Base-by-base conservation (phyloP, 202 grass and related monocot species). In the Panicum hallii region DNA sequence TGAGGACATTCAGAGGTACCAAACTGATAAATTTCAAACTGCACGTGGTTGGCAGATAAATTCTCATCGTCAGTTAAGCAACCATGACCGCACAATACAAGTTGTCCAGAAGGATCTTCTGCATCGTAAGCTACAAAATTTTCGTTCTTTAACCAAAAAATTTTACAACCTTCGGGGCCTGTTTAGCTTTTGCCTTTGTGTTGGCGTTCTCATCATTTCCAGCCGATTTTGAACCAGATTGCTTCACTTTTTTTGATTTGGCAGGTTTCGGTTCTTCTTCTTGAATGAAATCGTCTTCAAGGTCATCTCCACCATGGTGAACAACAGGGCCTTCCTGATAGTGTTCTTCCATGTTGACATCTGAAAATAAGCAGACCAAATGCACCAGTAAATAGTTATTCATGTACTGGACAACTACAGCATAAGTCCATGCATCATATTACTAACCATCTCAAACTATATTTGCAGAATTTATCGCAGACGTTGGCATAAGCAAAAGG, bases 261-360 rank as follows among this genome's bases (percentile, higher is more conserved):
- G 42, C 48, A 1, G 63, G 68, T 82, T 86, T 95, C 2, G 46
- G 64, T 71, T 90, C 74, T 70, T 89, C 89, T 77, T 93, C 89
- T 54, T 74, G 86, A 74, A 94, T 32, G 70, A 99, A 99, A 90
- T 99, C 96, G 47, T 99, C 96, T 28, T 95, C 93, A 78, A 99
- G 85, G 83, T 99, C 96, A 30, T 99, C 91, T 87, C 96, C 96
- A 66, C 96, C 89, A 15, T 49, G 80, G 79, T 44, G 53, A 77
- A 71, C 20, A 15, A 67, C 54, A 43, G 64, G 82, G 20, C 81
- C 45, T 55, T 73, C 88, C 32, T 83, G 85, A 53, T 81, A n/a
- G 22, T 65, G 26, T 73, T 84, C 67, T 50, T 82, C 55, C 43
- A 17, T 49, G 54, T 84, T 65, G 50, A 49, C 71, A 70, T 40